Percentiles rank a stretch among this genome's conserved stretches.
phyloP scores from a whole-genome alignment of 75 land plant genomes.

The Sequoiadendron giganteum region DNA sequence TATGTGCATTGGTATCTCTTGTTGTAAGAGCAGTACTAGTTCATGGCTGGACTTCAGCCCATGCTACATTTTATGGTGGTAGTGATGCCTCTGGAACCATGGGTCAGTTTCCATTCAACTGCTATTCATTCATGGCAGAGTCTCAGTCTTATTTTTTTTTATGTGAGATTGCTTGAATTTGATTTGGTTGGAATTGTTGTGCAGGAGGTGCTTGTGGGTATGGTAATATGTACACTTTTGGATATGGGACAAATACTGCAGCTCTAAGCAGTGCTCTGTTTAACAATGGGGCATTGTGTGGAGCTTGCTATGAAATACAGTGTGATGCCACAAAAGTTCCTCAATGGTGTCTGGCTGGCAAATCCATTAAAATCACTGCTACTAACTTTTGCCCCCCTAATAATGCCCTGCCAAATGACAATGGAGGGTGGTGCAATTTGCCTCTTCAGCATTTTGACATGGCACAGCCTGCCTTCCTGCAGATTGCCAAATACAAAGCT shows the following conservation, averaged over 20 bases:
- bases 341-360: not conserved
- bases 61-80: too few relatives aligned
- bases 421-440: conserved; percentile 12
- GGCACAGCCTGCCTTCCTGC: conserved; percentile 14
- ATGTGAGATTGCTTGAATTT: not conserved
- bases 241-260: conserved; percentile 19
- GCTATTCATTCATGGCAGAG: not conserved
- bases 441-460: conserved; percentile 20
- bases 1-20: not conserved
- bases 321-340: not conserved
- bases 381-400: conserved; percentile 19
- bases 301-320: conserved; percentile 20
- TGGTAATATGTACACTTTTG: conserved; percentile 13
- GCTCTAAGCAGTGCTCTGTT: conserved; percentile 26
- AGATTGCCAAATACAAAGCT: conserved; percentile 13
- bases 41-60: too few relatives aligned
- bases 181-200: not conserved
- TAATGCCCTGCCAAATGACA: conserved; percentile 6
- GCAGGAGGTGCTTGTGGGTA: conserved; percentile 28
- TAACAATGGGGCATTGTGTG: conserved; percentile 13
- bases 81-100: too few relatives aligned
- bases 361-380: conserved; percentile 10
- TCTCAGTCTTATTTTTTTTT: not conserved
- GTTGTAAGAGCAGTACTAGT: too few relatives aligned
- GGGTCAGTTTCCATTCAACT: not conserved